Conservation (phyloP, 83 land plant genomes). For the Thuja plicata region DNA sequence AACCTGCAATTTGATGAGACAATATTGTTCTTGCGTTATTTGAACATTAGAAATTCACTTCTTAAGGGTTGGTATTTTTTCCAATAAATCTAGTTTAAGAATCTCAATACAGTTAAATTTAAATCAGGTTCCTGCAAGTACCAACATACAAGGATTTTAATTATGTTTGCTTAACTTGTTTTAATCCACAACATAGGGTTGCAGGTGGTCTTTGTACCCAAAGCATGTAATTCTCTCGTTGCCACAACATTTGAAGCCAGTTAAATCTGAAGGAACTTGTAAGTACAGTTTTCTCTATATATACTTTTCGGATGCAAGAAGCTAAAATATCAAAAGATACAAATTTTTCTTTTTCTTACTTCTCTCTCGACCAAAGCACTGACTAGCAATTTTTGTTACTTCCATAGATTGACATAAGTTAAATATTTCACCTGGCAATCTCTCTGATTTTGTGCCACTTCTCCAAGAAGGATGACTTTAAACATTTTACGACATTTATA, state of each 20-base stretch:
- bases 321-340: no score
- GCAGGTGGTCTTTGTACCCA: neutral
- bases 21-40: neutral
- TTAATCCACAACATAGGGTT: neutral
- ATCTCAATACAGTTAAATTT: neutral
- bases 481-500: neutral
- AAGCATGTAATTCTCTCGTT: neutral
- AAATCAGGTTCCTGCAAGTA: neutral
- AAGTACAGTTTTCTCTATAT: neutral
- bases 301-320: no score
- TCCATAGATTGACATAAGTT: neutral
- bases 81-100: neutral
- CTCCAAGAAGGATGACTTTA: neutral
- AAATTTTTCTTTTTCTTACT: no score
- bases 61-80: neutral
- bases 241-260: neutral
- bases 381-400: neutral
- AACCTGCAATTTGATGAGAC: constrained; percentile 24
- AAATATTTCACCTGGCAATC: neutral
- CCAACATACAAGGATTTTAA: neutral
- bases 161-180: neutral
- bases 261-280: neutral
- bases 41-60: neutral
- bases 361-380: neutral
- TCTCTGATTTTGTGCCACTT: neutral